A percentile compares a stretch with the other conserved stretches of the same genome.
phyloP scores from a whole-genome alignment of 164 flowering plant genomes.

The Houttuynia cordata region DNA sequence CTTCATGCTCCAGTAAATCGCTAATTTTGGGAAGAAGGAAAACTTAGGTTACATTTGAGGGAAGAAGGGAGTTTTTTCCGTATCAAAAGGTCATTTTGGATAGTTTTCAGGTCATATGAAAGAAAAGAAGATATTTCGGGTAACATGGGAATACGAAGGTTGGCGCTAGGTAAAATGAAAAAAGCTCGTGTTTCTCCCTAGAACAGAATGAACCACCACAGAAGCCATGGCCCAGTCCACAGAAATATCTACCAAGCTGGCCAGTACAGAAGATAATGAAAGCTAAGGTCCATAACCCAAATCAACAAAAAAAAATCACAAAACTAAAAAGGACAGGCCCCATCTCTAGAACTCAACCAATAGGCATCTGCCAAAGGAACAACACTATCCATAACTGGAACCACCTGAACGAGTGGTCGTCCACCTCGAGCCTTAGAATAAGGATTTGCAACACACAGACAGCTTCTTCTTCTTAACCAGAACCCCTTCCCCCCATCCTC shows the following conservation, averaged over 20 bases:
- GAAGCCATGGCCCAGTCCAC: background rate
- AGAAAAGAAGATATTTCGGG: no score
- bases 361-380: slow-evolving; percentile 7
- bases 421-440: slow-evolving; percentile 4
- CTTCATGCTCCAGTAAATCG: no score
- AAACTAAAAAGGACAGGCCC: background rate
- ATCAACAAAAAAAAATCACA: no score
- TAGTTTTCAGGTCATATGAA: no score
- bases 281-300: background rate
- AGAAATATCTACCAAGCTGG: background rate
- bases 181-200: no score
- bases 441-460: background rate
- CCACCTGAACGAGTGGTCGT: slow-evolving; percentile 15
- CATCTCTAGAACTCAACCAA: slow-evolving; percentile 2
- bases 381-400: slow-evolving; percentile 9
- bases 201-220: background rate
- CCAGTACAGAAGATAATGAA: background rate
- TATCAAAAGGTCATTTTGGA: no score
- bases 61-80: no score
- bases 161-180: no score
- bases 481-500: background rate
- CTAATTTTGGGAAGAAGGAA: no score
- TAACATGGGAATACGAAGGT: no score
- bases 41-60: no score
- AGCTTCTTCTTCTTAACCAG: background rate